phyloP scores from a whole-genome alignment of 345 rosid genomes.

The Pseudoturritis turrita region DNA sequence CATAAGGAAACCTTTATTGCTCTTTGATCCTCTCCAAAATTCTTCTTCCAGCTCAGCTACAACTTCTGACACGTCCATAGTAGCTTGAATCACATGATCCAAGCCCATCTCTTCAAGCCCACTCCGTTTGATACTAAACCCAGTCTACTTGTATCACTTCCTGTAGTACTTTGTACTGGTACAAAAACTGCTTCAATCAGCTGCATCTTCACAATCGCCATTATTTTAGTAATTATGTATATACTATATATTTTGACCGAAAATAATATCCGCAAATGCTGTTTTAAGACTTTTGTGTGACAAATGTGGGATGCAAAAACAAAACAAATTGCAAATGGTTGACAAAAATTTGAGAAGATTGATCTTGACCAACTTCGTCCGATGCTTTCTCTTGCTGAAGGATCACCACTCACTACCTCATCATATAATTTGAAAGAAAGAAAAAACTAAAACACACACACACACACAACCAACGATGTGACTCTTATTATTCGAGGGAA shows the following conservation, averaged over 20 bases:
- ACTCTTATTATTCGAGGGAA: background rate
- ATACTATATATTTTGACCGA: background rate
- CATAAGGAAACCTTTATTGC: too few relatives aligned
- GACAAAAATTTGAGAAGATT: background rate
- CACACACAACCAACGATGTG: background rate
- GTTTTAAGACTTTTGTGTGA: background rate
- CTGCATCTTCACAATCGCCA: too few relatives aligned
- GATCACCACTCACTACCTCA: background rate
- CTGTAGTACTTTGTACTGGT: too few relatives aligned
- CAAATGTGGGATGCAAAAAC: background rate
- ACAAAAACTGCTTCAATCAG: too few relatives aligned
- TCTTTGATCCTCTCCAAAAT: too few relatives aligned
- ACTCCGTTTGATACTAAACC: too few relatives aligned
- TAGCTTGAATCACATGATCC: too few relatives aligned
- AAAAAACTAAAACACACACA: background rate
- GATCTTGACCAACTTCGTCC: conserved; percentile 5
- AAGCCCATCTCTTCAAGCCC: too few relatives aligned
- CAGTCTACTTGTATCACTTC: too few relatives aligned
- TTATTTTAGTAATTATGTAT: background rate
- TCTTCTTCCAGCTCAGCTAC: too few relatives aligned
- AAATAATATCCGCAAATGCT: background rate
- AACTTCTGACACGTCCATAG: too few relatives aligned
- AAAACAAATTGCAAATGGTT: background rate
- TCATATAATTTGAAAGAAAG: background rate
- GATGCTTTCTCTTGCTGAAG: background rate